These are phyloP conservation scores for Parascedosporium putredinis DNA, from an alignment of 2,329 filamentous ascomycete species.

Conservation along the genomic window DNA sequence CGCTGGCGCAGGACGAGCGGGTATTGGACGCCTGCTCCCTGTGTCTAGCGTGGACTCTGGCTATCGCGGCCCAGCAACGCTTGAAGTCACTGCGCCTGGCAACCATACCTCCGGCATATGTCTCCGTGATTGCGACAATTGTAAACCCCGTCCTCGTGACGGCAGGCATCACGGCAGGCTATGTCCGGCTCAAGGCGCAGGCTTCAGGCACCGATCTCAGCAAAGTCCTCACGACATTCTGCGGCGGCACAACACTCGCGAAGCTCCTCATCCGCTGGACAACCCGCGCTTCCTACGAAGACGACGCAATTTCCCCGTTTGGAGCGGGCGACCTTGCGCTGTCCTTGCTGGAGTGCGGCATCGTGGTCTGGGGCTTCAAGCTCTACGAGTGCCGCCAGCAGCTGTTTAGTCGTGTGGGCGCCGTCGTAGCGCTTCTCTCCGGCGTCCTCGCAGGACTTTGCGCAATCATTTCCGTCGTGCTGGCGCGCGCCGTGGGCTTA, in stretches of 20 bases:
- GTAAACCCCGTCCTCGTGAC: constrained; percentile 39
- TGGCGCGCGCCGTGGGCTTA: constrained; percentile 27
- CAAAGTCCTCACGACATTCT: constrained; percentile 19
- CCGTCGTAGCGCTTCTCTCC: constrained; percentile 27
- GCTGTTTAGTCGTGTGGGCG: constrained; percentile 31
- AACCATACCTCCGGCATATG: constrained; percentile 1
- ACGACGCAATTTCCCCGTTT: too few species aligned
- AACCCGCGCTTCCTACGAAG: constrained; percentile 7
- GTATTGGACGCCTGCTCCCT: constrained; percentile 36
- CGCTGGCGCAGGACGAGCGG: constrained; percentile 21
- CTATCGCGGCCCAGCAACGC: constrained; percentile 25
- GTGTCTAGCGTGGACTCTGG: constrained; percentile 37
- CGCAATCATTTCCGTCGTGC: constrained; percentile 29
- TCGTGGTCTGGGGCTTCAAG: constrained; percentile 43
- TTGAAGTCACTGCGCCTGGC: constrained; percentile 18
- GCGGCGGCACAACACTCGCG: constrained; percentile 24
- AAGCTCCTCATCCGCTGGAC: constrained; percentile 22
- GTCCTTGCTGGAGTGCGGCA: constrained; percentile 38
- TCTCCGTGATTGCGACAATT: constrained; percentile 23
- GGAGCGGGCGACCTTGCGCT: constrained; percentile 39
- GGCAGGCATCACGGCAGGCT: constrained; percentile 32
- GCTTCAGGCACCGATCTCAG: constrained; percentile 21
- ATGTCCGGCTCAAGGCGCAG: constrained; percentile 28
- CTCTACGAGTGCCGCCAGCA: constrained; percentile 38
- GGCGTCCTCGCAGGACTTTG: constrained; percentile 25